Evolutionary conservation across 257 asterid genomes (phyloP).

Genomic region (Henckelia pumila): DNA sequence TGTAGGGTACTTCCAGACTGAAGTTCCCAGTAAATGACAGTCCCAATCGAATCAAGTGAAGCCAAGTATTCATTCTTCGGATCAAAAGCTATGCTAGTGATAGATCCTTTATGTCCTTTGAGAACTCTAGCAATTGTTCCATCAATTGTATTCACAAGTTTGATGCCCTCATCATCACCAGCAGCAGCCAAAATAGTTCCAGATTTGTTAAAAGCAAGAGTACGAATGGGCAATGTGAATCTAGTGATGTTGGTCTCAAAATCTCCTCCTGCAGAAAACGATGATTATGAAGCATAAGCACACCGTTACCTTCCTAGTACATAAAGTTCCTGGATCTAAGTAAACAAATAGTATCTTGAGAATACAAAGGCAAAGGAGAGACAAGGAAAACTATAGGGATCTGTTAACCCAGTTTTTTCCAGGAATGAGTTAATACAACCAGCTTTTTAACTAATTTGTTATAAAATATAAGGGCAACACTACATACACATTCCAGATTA

Average conservation of each 20-base stretch:
- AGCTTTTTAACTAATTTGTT: neutral
- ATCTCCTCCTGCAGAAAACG: slow-evolving; percentile 69
- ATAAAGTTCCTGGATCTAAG: neutral
- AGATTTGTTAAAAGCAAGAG: slow-evolving; percentile 83
- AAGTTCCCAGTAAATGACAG: slow-evolving; percentile 90
- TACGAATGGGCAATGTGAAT: slow-evolving; percentile 85
- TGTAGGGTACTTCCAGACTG: slow-evolving; percentile 76
- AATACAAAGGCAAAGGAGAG: neutral
- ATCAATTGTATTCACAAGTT: slow-evolving; percentile 87
- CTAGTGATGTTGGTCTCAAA: slow-evolving; percentile 91
- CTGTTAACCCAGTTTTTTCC: neutral
- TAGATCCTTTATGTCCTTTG: slow-evolving; percentile 87
- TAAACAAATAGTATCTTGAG: neutral
- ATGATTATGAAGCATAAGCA: slow-evolving; percentile 12
- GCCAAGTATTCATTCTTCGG: slow-evolving; percentile 89
- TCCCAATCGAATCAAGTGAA: slow-evolving; percentile 84
- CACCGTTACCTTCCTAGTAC: neutral
- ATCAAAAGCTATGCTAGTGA: slow-evolving; percentile 90
- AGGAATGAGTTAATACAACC: neutral
- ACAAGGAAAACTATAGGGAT: no score
- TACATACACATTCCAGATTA: slow-evolving; percentile 10
- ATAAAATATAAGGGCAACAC: neutral
- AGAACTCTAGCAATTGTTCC: slow-evolving; percentile 90
- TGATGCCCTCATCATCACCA: slow-evolving; percentile 95
- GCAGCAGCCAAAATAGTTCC: slow-evolving; percentile 93